phyloP scores from a whole-genome alignment of 495 filamentous ascomycete genomes.

The Evernia prunastri region DNA sequence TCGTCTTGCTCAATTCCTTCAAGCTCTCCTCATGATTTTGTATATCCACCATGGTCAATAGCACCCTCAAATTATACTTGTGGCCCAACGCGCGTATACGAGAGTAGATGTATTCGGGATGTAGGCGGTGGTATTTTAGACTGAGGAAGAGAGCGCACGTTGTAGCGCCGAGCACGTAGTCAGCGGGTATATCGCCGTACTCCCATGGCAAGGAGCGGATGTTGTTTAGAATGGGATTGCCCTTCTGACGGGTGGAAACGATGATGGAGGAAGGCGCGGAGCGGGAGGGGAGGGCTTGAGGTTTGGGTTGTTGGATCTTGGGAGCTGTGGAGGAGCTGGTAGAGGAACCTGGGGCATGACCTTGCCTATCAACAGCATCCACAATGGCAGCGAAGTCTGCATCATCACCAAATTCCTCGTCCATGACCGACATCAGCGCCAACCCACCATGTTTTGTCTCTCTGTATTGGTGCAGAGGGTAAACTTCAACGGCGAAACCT shows the following conservation, averaged over 20 bases:
- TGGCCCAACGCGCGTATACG: slow-evolving; percentile 73
- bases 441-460: no score
- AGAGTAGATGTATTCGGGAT: slow-evolving; percentile 96
- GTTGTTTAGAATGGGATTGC: slow-evolving; percentile 84
- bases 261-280: slow-evolving; percentile 70
- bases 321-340: slow-evolving; percentile 27
- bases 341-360: slow-evolving; percentile 31
- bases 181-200: slow-evolving; percentile 87
- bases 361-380: slow-evolving; percentile 37
- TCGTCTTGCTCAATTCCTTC: slow-evolving; percentile 79
- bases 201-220: slow-evolving; percentile 88
- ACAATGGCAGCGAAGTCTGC: slow-evolving; percentile 51
- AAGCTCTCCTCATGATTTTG: slow-evolving; percentile 73
- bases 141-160: slow-evolving; percentile 90
- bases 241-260: slow-evolving; percentile 82
- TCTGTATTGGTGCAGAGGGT: no score
- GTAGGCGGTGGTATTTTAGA: slow-evolving; percentile 93
- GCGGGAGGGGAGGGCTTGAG: slow-evolving; percentile 66
- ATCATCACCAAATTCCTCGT: slow-evolving; percentile 56
- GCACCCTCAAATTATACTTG: slow-evolving; percentile 75
- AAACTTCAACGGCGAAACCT: no score
- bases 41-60: slow-evolving; percentile 91
- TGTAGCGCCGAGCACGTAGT: slow-evolving; percentile 82
- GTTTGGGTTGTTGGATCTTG: slow-evolving; percentile 78
- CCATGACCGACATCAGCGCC: slow-evolving; percentile 40